Base-by-base conservation (phyloP, 2,329 filamentous ascomycete genomes). In the Arthrocladium fulminans region DNA sequence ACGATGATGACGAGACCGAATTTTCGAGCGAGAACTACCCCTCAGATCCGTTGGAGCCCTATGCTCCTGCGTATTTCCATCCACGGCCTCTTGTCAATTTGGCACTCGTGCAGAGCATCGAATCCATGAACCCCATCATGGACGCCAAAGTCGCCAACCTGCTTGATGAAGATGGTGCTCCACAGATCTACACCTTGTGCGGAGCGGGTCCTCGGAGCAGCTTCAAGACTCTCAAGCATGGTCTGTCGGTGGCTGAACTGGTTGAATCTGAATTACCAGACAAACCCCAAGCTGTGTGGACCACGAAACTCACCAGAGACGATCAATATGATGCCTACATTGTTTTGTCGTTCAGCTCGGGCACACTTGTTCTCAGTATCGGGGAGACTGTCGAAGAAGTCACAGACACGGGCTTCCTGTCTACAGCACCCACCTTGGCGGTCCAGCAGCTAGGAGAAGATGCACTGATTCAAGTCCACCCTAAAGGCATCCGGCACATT, bases 351-450 rank as follows among this genome's bases (percentile, higher is more conserved):
- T 92, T 95, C 61, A 82, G 83, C 32, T 94, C 94, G 58, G 85
- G 82, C 24, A 98, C 92, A 0, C 74, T 97, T 10, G 89, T 97
- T 1, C 73, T 98, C 13, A 94, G 88, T 60, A 96, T 98, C 55
- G 92, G 90, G 3, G 92, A 98, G 63, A 95, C 89, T 1, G 92
- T 98, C 0, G 89, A 96, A 64, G 88, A 97, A 67, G 88, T 96
- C 2, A 88, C 83, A 6, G 88, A 97, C 62, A 94, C 89, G 8
- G 88, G 90, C 0, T 96, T 99, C 62, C 71, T 97, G 8, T 86
- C 87, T 0, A 84, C 84, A 9, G 88, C 92, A 7, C 83, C 89
- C 1, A 98, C 94, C 0, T 72, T 98, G 13, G 89, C 89, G 5
- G 88, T 95, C 3, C 90, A 96, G 61, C 86, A 96, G 59, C 82